Conservation (phyloP, 768 basidiomycete genomes). For the Pulveroboletus ravenelii region DNA sequence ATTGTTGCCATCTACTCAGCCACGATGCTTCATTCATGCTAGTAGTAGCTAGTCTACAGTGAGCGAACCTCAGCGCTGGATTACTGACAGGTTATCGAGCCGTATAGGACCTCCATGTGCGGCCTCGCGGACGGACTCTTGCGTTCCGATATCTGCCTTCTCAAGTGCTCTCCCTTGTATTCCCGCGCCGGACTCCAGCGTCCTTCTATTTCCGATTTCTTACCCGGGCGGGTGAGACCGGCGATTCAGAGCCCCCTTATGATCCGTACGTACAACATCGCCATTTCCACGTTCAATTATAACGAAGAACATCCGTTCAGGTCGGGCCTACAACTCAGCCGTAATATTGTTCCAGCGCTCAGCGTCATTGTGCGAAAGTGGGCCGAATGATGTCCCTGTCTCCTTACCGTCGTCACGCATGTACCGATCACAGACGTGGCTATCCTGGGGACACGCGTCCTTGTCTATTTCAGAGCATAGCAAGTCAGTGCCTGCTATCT, state of each 20-base stretch:
- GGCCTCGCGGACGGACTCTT: background rate
- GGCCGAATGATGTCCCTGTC: no score
- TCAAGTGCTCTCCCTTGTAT: conserved; percentile 4
- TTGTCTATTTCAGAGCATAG: background rate
- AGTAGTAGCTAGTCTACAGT: background rate
- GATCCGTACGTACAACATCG: background rate
- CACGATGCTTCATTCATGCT: background rate
- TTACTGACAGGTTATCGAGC: background rate
- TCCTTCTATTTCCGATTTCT: background rate
- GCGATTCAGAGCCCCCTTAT: background rate
- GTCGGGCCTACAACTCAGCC: no score
- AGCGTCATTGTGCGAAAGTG: no score
- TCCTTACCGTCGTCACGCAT: background rate
- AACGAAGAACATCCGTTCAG: background rate
- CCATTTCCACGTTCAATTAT: no score
- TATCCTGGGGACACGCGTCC: background rate
- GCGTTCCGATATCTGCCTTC: background rate
- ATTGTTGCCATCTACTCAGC: background rate
- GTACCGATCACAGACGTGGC: background rate
- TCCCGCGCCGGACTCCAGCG: conserved; percentile 3
- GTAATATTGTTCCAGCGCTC: no score
- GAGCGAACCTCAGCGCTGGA: background rate
- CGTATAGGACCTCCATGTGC: background rate
- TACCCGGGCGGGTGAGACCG: background rate
- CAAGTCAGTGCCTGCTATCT: background rate